These are phyloP conservation scores for Haplosporangium gracile DNA, from an alignment of 192 early-diverging fungal species.

Conservation along the genomic window DNA sequence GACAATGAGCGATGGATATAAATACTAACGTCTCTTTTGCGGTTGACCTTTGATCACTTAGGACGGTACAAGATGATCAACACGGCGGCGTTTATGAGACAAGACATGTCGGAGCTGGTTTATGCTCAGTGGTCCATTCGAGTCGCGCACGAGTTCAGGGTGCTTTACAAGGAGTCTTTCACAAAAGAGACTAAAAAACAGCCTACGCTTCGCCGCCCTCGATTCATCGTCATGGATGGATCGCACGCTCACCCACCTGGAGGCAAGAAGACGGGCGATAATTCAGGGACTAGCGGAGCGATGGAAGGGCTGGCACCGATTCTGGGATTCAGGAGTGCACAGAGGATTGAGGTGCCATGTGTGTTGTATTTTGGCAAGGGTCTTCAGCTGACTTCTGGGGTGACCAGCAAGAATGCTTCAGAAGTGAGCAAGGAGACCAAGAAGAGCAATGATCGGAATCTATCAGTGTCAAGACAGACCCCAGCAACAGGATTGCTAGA, in stretches of 20 bases:
- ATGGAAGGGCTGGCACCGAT: background rate
- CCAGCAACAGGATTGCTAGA: background rate
- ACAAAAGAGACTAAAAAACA: background rate
- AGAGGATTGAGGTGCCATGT: slow-evolving; percentile 9
- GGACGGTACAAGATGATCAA: slow-evolving; percentile 45
- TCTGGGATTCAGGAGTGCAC: background rate
- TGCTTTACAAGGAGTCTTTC: background rate
- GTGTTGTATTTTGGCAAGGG: slow-evolving; percentile 18
- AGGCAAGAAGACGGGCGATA: background rate
- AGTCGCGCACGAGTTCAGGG: slow-evolving; percentile 4
- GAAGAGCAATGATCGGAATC: background rate
- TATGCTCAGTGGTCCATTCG: slow-evolving; percentile 46
- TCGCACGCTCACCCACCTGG: background rate
- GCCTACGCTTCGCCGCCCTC: background rate
- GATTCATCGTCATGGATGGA: background rate
- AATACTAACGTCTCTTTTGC: background rate
- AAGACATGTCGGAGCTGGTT: slow-evolving; percentile 23
- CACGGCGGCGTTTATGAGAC: slow-evolving; percentile 26
- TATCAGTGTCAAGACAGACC: too few relatives aligned
- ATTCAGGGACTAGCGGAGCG: background rate
- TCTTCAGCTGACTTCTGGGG: too few relatives aligned
- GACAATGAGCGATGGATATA: background rate
- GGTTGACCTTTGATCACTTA: background rate
- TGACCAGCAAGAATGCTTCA: background rate
- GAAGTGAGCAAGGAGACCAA: background rate